phyloP scores from a whole-genome alignment of 345 rosid genomes.

The Citrus inodora region DNA sequence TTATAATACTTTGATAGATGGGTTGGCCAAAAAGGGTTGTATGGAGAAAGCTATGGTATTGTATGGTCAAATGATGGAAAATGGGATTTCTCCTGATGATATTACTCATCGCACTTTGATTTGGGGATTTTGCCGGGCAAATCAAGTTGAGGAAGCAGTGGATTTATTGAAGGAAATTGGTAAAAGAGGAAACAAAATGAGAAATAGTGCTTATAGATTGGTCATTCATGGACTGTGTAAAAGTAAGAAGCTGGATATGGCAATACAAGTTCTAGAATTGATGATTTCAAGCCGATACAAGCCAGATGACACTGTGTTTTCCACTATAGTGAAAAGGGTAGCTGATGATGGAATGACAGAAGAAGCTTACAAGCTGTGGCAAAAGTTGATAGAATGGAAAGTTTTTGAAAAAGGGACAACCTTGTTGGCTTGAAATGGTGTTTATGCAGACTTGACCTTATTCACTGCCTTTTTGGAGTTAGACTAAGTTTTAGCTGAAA shows the following conservation, averaged over 20 bases:
- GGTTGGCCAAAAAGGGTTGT: slow-evolving; percentile 47
- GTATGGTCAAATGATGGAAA: slow-evolving; percentile 50
- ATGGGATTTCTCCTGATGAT: slow-evolving; percentile 65
- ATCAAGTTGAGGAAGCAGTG: slow-evolving; percentile 50
- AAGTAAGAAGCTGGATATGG: slow-evolving; percentile 54
- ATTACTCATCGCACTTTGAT: slow-evolving; percentile 63
- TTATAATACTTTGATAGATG: slow-evolving; percentile 73
- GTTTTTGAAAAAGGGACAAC: slow-evolving; percentile 26
- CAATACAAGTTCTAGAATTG: slow-evolving; percentile 61
- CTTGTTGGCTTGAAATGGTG: not conserved
- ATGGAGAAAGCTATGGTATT: slow-evolving; percentile 51
- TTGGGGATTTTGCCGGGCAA: slow-evolving; percentile 60
- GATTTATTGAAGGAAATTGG: slow-evolving; percentile 55
- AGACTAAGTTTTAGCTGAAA: not conserved
- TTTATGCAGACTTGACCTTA: not conserved
- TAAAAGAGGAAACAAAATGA: slow-evolving; percentile 44
- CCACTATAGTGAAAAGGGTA: slow-evolving; percentile 40
- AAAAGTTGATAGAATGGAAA: slow-evolving; percentile 44
- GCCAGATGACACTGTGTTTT: slow-evolving; percentile 47
- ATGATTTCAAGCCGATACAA: slow-evolving; percentile 53
- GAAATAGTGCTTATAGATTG: slow-evolving; percentile 42
- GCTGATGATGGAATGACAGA: slow-evolving; percentile 60
- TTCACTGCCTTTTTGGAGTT: not conserved
- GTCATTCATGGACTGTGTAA: slow-evolving; percentile 59
- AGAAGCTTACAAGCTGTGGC: slow-evolving; percentile 55